Evolutionary conservation across 352 stramenopile species (phyloP).

Genomic region (Blastocystis sp.): DNA sequence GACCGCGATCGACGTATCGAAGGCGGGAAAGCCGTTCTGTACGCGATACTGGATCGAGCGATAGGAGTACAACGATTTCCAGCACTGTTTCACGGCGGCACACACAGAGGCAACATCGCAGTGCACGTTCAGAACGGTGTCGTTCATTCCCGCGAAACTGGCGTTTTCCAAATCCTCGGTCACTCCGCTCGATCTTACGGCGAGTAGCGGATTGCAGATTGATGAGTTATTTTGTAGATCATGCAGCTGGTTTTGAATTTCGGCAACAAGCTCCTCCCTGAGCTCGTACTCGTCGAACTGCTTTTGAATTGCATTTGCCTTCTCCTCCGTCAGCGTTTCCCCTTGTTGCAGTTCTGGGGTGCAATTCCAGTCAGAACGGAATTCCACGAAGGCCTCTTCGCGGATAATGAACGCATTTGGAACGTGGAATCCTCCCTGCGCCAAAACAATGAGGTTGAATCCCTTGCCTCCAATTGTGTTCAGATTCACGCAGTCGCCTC

Average conservation of each 20-base stretch:
- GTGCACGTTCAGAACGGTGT: slow-evolving; percentile 65
- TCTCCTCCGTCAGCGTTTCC: slow-evolving; percentile 6
- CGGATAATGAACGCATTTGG: slow-evolving; percentile 58
- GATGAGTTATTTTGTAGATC: slow-evolving; percentile 7
- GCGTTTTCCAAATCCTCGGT: slow-evolving; percentile 65
- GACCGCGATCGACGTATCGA: slow-evolving; percentile 67
- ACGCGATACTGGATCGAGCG: slow-evolving; percentile 57
- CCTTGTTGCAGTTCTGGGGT: neutral
- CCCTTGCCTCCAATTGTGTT: slow-evolving; percentile 58
- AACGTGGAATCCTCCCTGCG: slow-evolving; percentile 56
- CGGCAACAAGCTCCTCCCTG: slow-evolving; percentile 41
- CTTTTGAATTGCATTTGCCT: slow-evolving; percentile 5
- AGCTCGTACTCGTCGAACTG: slow-evolving; percentile 34
- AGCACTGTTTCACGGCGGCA: slow-evolving; percentile 51
- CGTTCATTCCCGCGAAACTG: slow-evolving; percentile 68
- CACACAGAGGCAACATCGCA: slow-evolving; percentile 21
- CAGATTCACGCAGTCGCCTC: slow-evolving; percentile 34
- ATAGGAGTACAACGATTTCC: slow-evolving; percentile 56
- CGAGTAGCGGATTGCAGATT: slow-evolving; percentile 46
- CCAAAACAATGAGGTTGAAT: slow-evolving; percentile 49
- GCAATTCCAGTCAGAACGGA: neutral
- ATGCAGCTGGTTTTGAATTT: slow-evolving; percentile 58
- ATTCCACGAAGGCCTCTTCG: slow-evolving; percentile 57
- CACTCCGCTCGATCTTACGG: slow-evolving; percentile 49
- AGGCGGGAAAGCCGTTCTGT: slow-evolving; percentile 49